These are phyloP conservation scores for Pouteria glomerata DNA, from an alignment of 148 eudicot genomes.

Conservation along the genomic window DNA sequence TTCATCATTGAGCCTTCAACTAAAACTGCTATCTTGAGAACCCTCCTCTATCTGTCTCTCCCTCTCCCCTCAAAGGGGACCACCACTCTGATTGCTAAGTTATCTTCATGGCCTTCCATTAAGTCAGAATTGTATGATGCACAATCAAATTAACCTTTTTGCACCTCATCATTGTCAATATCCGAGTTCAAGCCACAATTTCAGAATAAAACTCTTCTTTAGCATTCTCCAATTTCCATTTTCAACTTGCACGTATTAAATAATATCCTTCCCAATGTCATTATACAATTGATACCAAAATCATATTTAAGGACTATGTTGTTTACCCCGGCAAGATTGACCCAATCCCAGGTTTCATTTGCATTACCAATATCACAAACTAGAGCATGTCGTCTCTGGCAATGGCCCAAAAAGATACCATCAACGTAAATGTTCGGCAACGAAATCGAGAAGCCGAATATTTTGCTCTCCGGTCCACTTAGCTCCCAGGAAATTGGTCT, in stretches of 20 bases:
- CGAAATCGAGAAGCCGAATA: no score
- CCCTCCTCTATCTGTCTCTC: no score
- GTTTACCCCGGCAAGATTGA: constrained; percentile 52
- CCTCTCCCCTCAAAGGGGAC: not conserved
- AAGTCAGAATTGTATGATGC: not conserved
- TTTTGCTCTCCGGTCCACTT: no score
- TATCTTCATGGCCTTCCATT: not conserved
- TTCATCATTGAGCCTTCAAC: no score
- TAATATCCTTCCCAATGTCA: no score
- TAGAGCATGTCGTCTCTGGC: constrained; percentile 52
- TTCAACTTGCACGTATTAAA: not conserved
- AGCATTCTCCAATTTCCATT: not conserved
- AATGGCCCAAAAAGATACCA: not conserved
- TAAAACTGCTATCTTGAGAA: no score
- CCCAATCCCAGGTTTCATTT: constrained; percentile 60
- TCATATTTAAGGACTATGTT: not conserved
- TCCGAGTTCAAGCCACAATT: not conserved
- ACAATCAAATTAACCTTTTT: not conserved
- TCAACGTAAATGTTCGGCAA: not conserved
- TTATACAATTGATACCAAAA: not conserved
- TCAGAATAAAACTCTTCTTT: not conserved
- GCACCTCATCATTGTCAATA: not conserved
- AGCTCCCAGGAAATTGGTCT: no score
- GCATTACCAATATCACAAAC: constrained; percentile 44
- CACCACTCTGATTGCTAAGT: not conserved